Conservation (phyloP, 306 rosid genomes). For the Amphicarpaea edgeworthii region DNA sequence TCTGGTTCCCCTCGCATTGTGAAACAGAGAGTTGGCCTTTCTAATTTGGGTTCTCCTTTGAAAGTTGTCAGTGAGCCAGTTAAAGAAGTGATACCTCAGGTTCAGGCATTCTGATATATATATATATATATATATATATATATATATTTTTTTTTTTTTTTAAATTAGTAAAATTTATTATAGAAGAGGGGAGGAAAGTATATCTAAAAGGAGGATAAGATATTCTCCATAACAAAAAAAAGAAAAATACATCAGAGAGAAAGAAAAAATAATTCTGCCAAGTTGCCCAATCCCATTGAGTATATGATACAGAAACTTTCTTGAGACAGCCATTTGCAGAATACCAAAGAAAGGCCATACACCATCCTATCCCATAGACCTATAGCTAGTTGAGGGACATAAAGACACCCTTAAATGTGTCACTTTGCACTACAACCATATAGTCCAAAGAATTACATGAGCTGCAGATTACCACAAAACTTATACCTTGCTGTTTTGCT, state of each 20-base stretch:
- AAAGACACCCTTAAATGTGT: conserved; percentile 22
- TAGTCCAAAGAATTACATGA: conserved; percentile 25
- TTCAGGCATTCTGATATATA: conserved; percentile 37
- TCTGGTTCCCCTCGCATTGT: conserved; percentile 94
- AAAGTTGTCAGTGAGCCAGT: conserved; percentile 91
- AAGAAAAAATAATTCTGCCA: conserved; percentile 19
- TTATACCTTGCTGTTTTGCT: conserved; percentile 14
- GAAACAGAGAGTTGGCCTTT: conserved; percentile 91
- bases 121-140: neutral
- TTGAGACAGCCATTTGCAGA: conserved; percentile 17
- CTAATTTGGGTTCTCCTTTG: conserved; percentile 88
- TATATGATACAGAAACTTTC: conserved; percentile 21
- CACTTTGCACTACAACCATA: conserved; percentile 1
- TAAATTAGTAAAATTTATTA: conserved; percentile 26
- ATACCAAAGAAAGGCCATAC: neutral
- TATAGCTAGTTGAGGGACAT: neutral
- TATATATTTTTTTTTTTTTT: neutral
- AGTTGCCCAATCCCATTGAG: conserved; percentile 17
- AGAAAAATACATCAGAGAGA: conserved; percentile 11
- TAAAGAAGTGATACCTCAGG: conserved; percentile 98
- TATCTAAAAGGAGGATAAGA: conserved; percentile 25
- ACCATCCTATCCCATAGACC: conserved; percentile 22
- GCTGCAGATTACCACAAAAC: conserved; percentile 1
- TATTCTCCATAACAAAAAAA: conserved; percentile 17
- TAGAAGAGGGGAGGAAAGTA: neutral